Percentiles rank a stretch among this genome's conserved stretches.
Evolutionary conservation across 768 basidiomycete genomes (phyloP).

Genomic region (Boletus bicolor): DNA sequence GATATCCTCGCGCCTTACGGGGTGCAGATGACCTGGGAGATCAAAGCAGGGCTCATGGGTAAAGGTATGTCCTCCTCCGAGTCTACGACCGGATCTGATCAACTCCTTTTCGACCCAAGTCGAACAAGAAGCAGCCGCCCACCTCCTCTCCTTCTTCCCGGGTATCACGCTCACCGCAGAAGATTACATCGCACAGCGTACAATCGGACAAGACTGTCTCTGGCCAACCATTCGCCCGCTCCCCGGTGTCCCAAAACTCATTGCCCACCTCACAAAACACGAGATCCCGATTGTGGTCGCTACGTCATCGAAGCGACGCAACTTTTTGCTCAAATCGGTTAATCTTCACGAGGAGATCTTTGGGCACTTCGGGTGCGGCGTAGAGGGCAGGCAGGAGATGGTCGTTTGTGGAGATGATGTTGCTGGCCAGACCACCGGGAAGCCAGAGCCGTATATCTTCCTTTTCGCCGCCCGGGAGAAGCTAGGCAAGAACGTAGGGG

Average conservation of each 20-base stretch:
- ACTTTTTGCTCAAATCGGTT: slow-evolving; percentile 64
- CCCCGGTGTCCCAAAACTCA: slow-evolving; percentile 68
- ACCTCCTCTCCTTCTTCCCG: slow-evolving; percentile 77
- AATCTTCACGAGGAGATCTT: slow-evolving; percentile 58
- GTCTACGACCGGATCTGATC: not conserved
- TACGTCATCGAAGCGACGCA: slow-evolving; percentile 66
- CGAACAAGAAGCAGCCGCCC: slow-evolving; percentile 57
- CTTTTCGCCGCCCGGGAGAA: slow-evolving; percentile 63
- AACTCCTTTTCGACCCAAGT: slow-evolving; percentile 38
- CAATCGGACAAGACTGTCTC: slow-evolving; percentile 52
- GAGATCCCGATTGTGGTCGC: slow-evolving; percentile 77
- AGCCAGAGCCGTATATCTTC: slow-evolving; percentile 82
- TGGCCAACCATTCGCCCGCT: slow-evolving; percentile 72
- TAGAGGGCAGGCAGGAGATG: slow-evolving; percentile 35
- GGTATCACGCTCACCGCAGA: slow-evolving; percentile 62
- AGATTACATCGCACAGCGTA: slow-evolving; percentile 55
- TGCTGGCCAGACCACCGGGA: slow-evolving; percentile 56
- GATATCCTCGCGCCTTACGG: slow-evolving; percentile 69
- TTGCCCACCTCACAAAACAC: slow-evolving; percentile 67
- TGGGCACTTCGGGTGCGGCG: slow-evolving; percentile 30
- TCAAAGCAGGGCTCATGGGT: slow-evolving; percentile 88
- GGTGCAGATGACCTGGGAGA: slow-evolving; percentile 81
- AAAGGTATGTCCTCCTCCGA: slow-evolving; percentile 49
- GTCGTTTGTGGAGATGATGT: slow-evolving; percentile 74
- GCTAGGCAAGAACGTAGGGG: slow-evolving; percentile 56